Evolutionary conservation across 352 stramenopile species (phyloP).

Genomic region (Globisporangium okanoganense): DNA sequence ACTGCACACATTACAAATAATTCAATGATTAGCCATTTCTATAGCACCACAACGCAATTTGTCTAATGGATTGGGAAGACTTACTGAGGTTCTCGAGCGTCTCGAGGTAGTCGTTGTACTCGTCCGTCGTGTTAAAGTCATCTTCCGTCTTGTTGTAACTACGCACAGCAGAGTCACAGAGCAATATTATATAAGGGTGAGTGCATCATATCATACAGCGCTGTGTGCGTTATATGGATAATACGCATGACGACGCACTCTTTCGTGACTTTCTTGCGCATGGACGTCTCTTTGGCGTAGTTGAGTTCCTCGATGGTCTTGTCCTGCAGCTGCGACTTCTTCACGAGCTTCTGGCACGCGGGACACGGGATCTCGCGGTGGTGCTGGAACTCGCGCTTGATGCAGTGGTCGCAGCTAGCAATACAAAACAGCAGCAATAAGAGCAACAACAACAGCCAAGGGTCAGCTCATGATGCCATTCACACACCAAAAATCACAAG

Average conservation of each 20-base stretch:
- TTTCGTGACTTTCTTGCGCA: slow-evolving; percentile 86
- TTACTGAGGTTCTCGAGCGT: slow-evolving; percentile 82
- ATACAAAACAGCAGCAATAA: not conserved
- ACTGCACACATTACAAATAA: slow-evolving; percentile 41
- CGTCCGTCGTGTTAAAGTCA: slow-evolving; percentile 82
- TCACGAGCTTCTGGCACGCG: slow-evolving; percentile 78
- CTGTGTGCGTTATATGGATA: not conserved
- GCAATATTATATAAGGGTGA: not conserved
- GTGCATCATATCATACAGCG: not conserved
- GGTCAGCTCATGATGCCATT: not conserved
- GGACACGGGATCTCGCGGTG: slow-evolving; percentile 83
- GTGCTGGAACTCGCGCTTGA: slow-evolving; percentile 86
- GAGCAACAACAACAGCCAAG: not conserved
- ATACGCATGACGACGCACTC: slow-evolving; percentile 59
- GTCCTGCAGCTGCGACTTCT: slow-evolving; percentile 87
- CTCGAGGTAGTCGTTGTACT: slow-evolving; percentile 87
- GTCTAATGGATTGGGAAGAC: not conserved
- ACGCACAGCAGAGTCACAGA: not conserved
- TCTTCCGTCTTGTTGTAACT: slow-evolving; percentile 89
- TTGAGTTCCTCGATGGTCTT: slow-evolving; percentile 89
- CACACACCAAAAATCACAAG: too few relatives aligned
- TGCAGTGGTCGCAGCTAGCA: slow-evolving; percentile 76
- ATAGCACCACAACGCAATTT: not conserved
- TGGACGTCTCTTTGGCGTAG: slow-evolving; percentile 80
- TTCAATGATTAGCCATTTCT: not conserved